phyloP scores from a whole-genome alignment of 805 yeast genomes.

The Pichia membranifaciens region DNA sequence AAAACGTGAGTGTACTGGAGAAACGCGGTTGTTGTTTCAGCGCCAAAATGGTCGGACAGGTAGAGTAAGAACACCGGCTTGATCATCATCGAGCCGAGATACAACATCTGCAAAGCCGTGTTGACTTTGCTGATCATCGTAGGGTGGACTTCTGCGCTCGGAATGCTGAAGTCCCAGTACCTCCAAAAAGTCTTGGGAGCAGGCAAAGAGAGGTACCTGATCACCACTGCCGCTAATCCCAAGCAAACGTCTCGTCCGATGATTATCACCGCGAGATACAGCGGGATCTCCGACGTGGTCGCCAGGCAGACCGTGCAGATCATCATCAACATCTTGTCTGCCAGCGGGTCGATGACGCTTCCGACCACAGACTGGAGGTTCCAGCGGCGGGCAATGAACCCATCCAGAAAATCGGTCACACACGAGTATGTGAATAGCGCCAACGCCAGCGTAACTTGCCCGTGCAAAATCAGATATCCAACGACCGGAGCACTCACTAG shows the following conservation, averaged over 20 bases:
- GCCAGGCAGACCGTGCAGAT: slow-evolving; percentile 76
- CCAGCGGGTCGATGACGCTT: slow-evolving; percentile 88
- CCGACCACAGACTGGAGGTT: slow-evolving; percentile 80
- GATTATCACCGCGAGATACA: slow-evolving; percentile 58
- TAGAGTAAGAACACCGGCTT: slow-evolving; percentile 43
- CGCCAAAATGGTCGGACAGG: slow-evolving; percentile 27
- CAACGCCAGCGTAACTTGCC: slow-evolving; percentile 59
- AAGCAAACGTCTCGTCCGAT: slow-evolving; percentile 79
- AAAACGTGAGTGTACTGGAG: slow-evolving; percentile 24
- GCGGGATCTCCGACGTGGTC: slow-evolving; percentile 63
- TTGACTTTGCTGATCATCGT: slow-evolving; percentile 80
- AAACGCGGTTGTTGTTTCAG: slow-evolving; percentile 21
- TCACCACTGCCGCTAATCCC: slow-evolving; percentile 63
- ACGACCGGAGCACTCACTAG: slow-evolving; percentile 78
- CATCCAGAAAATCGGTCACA: slow-evolving; percentile 87
- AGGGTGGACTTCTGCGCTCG: slow-evolving; percentile 84
- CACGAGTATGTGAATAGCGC: slow-evolving; percentile 79
- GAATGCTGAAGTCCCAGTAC: slow-evolving; percentile 73
- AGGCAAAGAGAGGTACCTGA: slow-evolving; percentile 69
- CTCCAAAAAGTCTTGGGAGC: slow-evolving; percentile 66
- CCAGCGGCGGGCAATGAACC: slow-evolving; percentile 78
- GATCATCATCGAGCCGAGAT: slow-evolving; percentile 60
- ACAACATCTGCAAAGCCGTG: slow-evolving; percentile 89
- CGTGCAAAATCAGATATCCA: slow-evolving; percentile 68
- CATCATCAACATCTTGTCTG: slow-evolving; percentile 88